phyloP scores from a whole-genome alignment of 805 yeast genomes.

The Lipomyces mesembrius region DNA sequence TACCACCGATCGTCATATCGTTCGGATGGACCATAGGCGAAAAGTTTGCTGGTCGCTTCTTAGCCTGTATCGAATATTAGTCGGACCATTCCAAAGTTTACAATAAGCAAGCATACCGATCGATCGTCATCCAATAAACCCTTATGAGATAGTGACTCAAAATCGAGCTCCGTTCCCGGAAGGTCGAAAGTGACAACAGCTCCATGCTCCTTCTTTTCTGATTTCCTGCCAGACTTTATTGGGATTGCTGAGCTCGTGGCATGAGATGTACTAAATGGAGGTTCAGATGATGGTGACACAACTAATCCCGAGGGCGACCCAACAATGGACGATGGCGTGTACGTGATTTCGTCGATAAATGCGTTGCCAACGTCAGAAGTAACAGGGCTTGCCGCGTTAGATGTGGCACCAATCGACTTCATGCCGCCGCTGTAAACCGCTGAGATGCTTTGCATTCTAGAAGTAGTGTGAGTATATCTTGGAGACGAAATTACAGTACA shows the following conservation, averaged over 20 bases:
- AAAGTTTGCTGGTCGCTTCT: conserved; percentile 40
- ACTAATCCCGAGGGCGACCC: conserved; percentile 39
- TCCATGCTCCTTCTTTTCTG: conserved; percentile 1
- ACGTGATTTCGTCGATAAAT: conserved; percentile 38
- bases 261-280: conserved; percentile 21
- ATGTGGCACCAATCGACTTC: conserved; percentile 18
- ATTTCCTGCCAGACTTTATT: conserved; percentile 15
- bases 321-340: conserved; percentile 39
- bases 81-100: neutral
- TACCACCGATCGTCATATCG: neutral
- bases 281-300: conserved; percentile 23
- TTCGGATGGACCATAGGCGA: conserved; percentile 34
- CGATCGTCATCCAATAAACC: conserved; percentile 28
- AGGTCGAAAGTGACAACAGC: conserved; percentile 21
- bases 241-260: conserved; percentile 34
- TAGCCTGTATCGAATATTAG: conserved; percentile 12
- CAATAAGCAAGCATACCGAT: conserved; percentile 11
- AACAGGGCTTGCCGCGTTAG: conserved; percentile 24
- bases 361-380: conserved; percentile 28
- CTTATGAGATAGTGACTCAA: conserved; percentile 26
- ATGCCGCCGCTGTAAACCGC: conserved; percentile 2
- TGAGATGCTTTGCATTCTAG: neutral
- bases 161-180: conserved; percentile 24
- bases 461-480: conserved; percentile 3
- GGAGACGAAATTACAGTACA: no score